A percentile compares a stretch with the other conserved stretches of the same genome.
Conservation (phyloP, 2,329 filamentous ascomycete species). For the Epichloe hybrida region DNA sequence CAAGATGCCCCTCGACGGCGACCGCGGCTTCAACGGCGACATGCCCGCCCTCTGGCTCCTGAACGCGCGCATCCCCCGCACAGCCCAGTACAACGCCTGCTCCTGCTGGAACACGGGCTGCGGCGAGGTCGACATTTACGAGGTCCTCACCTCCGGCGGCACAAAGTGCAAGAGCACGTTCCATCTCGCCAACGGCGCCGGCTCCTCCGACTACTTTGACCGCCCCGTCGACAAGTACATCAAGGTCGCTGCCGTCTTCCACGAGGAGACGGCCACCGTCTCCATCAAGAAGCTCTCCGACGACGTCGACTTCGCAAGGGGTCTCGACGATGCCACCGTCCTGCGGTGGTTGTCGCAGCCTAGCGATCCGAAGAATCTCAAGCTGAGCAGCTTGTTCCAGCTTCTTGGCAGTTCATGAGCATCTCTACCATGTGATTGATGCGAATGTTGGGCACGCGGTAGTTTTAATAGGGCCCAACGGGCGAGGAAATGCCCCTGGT, state of each 20-base stretch:
- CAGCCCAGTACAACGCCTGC: conserved; percentile 56
- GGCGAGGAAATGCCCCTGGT: too few species aligned
- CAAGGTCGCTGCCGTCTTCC: conserved; percentile 52
- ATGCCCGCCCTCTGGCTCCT: conserved; percentile 67
- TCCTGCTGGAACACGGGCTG: conserved; percentile 59
- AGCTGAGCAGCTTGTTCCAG: conserved; percentile 14
- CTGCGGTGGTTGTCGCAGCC: conserved; percentile 18
- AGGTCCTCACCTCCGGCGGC: conserved; percentile 53
- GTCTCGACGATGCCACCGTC: conserved; percentile 25
- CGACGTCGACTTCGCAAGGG: conserved; percentile 25
- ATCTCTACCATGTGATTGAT: too few species aligned
- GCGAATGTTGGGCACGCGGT: neutral
- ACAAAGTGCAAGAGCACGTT: conserved; percentile 56
- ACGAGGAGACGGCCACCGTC: conserved; percentile 34
- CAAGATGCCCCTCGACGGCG: conserved; percentile 51
- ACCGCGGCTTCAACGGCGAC: conserved; percentile 40
- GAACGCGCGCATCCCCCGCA: conserved; percentile 56
- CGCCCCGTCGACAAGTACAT: conserved; percentile 46
- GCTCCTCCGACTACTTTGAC: conserved; percentile 58
- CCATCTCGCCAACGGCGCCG: conserved; percentile 49
- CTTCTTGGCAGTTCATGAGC: neutral
- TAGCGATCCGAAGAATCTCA: neutral
- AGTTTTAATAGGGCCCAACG: too few species aligned
- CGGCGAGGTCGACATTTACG: conserved; percentile 65
- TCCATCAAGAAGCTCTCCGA: conserved; percentile 41